Evolutionary conservation across 768 basidiomycete species (phyloP).

Genomic region (Boletus rubescentipes): DNA sequence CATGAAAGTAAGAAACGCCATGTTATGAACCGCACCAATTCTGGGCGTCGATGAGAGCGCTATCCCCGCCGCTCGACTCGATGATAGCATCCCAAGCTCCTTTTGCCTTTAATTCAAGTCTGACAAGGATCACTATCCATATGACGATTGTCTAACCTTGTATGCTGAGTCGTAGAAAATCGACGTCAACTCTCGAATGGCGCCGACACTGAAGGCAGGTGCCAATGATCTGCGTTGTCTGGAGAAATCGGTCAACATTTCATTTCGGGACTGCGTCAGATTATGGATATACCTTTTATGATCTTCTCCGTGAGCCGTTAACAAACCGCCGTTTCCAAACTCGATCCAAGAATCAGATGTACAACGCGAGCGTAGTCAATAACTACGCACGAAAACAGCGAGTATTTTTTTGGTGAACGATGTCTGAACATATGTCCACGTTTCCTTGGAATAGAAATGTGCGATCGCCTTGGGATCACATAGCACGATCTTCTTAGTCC

Average conservation of each 20-base stretch:
- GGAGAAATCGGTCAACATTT: not conserved
- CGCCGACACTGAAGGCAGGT: constrained; percentile 39
- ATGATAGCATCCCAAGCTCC: constrained; percentile 30
- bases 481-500: constrained; percentile 12
- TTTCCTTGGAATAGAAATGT: constrained; percentile 14
- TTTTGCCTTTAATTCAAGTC: constrained; percentile 23
- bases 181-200: constrained; percentile 35
- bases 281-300: constrained; percentile 39
- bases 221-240: constrained; percentile 39
- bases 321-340: constrained; percentile 34
- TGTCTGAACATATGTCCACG: constrained; percentile 42
- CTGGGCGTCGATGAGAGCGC: constrained; percentile 36
- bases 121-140: not conserved
- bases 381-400: constrained; percentile 15
- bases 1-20: not conserved
- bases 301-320: constrained; percentile 39
- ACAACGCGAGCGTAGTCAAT: not conserved
- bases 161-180: constrained; percentile 41
- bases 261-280: not conserved
- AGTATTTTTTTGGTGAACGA: constrained; percentile 33
- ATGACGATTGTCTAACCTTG: not conserved
- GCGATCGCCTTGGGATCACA: constrained; percentile 42
- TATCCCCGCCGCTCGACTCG: constrained; percentile 11
- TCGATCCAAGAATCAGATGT: not conserved
- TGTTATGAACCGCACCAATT: constrained; percentile 21